phyloP scores from a whole-genome alignment of 2,329 filamentous ascomycete genomes.

The Alternaria infectoria region DNA sequence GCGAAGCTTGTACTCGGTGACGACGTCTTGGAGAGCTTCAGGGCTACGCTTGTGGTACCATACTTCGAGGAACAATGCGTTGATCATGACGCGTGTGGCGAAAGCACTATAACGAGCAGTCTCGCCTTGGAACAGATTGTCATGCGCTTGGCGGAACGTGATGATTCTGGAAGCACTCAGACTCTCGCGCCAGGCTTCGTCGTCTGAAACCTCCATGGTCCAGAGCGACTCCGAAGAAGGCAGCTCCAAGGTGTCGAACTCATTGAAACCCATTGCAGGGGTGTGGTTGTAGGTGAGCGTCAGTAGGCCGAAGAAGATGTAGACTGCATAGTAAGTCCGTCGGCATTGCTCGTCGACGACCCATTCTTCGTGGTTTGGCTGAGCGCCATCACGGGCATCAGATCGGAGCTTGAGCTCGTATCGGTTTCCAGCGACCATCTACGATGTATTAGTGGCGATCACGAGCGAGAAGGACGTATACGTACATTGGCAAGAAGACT shows the following conservation, averaged over 20 bases:
- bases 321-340: constrained; percentile 96
- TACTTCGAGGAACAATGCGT: constrained; percentile 95
- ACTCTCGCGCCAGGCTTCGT: constrained; percentile 82
- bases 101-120: constrained; percentile 92
- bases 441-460: not conserved
- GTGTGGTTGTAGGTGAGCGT: constrained; percentile 98
- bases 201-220: constrained; percentile 82
- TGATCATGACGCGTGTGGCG: constrained; percentile 97
- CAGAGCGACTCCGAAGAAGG: constrained; percentile 93
- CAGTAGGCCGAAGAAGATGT: constrained; percentile 96
- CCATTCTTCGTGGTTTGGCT: constrained; percentile 87
- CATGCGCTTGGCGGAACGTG: constrained; percentile 92
- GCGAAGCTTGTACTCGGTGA: constrained; percentile 96
- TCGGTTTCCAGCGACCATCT: constrained; percentile 93
- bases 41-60: constrained; percentile 99
- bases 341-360: constrained; percentile 95
- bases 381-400: constrained; percentile 78
- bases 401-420: constrained; percentile 95
- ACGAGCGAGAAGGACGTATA: not conserved
- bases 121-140: constrained; percentile 94
- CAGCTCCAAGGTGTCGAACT: constrained; percentile 90
- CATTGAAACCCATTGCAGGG: constrained; percentile 96
- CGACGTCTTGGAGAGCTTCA: constrained; percentile 95
- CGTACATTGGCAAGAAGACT: constrained; percentile 82
- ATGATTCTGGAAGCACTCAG: constrained; percentile 73